A percentile compares a stretch with the other conserved stretches of the same genome.
Conservation (phyloP, 139 green algal genomes). For the Picochlorum sp. region DNA sequence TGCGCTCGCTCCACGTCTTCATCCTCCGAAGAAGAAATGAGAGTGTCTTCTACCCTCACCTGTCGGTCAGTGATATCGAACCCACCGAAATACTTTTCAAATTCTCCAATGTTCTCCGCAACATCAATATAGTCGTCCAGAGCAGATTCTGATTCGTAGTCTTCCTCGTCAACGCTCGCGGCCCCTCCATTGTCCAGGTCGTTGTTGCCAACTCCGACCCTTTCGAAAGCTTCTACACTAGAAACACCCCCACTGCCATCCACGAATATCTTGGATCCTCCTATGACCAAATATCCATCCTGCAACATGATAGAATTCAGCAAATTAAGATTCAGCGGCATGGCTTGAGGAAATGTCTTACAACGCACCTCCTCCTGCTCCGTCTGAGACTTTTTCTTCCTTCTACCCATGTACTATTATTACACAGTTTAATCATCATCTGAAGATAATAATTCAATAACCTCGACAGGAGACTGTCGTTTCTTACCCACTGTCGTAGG, state of each 20-base stretch:
- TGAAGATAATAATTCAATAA: slow-evolving; percentile 26
- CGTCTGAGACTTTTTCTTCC: neutral
- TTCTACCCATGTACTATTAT: neutral
- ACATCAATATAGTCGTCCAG: neutral
- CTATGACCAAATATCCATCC: neutral
- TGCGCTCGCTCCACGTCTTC: neutral
- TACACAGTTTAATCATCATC: slow-evolving; percentile 13
- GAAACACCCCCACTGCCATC: slow-evolving; percentile 6
- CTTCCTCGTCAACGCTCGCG: neutral
- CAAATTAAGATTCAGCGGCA: too few species aligned
- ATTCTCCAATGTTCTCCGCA: neutral
- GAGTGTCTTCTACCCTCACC: neutral
- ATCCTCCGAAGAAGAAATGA: neutral
- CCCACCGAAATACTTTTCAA: neutral
- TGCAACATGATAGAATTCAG: too few species aligned
- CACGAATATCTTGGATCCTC: slow-evolving; percentile 1
- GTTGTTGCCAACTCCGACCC: too few species aligned
- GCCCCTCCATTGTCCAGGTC: neutral
- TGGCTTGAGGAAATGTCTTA: too few species aligned
- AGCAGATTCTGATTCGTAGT: neutral
- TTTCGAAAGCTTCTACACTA: neutral
- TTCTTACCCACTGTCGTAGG: neutral
- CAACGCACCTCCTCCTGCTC: too few species aligned
- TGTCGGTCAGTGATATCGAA: neutral
- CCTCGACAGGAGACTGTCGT: slow-evolving; percentile 9